A percentile compares a stretch with the other conserved stretches of the same genome.
Evolutionary conservation across 805 yeast genomes (phyloP).

Genomic region (Barnettozyma wickerhamii): DNA sequence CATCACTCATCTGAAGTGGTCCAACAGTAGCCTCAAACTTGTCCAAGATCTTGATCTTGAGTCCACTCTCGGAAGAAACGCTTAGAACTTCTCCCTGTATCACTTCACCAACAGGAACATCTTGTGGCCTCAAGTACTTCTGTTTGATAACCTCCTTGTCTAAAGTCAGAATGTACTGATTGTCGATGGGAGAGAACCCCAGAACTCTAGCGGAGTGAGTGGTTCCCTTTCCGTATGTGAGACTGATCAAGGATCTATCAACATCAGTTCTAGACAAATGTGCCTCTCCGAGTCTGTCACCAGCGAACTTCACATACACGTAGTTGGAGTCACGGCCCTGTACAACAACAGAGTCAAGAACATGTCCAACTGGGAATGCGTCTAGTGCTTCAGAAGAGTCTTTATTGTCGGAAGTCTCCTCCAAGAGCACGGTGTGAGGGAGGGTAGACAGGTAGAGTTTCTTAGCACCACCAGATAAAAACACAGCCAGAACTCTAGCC

Average conservation of each 20-base stretch:
- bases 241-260: conserved; percentile 36
- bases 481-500: conserved; percentile 66
- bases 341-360: conserved; percentile 51
- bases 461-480: conserved; percentile 48
- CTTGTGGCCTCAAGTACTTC: conserved; percentile 62
- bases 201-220: conserved; percentile 73
- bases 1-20: conserved; percentile 74
- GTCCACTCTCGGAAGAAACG: conserved; percentile 56
- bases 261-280: conserved; percentile 68
- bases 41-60: conserved; percentile 60
- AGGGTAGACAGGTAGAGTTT: conserved; percentile 60
- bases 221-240: conserved; percentile 57
- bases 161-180: conserved; percentile 60
- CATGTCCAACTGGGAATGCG: conserved; percentile 77
- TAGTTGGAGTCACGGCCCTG: conserved; percentile 55
- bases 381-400: conserved; percentile 40
- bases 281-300: conserved; percentile 60
- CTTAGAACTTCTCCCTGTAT: conserved; percentile 50
- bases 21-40: conserved; percentile 74
- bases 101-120: conserved; percentile 71
- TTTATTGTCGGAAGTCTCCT: conserved; percentile 15
- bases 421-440: conserved; percentile 45
- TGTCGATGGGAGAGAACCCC: conserved; percentile 65
- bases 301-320: conserved; percentile 54
- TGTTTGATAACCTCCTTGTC: conserved; percentile 61